Base-by-base conservation (phyloP, 768 basidiomycete genomes). In the Mrakia blollopis region DNA sequence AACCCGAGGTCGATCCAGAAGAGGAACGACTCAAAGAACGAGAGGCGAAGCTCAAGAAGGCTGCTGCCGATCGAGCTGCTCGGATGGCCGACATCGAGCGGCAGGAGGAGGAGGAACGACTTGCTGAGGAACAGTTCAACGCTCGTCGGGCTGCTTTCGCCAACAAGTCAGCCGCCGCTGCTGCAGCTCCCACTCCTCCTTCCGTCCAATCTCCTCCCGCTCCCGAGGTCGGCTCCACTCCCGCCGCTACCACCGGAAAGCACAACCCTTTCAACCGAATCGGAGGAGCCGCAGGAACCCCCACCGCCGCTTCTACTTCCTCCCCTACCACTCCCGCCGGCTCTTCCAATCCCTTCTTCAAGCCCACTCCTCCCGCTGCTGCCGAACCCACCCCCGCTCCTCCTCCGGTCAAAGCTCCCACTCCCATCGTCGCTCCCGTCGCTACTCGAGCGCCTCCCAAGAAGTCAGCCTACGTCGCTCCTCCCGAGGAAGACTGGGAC, bases 401-500 rank as follows among this genome's bases (percentile, higher is more conserved):
- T 37, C 37, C 63, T 7, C 84, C 86, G 2, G 81, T 82, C 35
- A 78, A 78, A n/a, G 72, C 79, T 1, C 71, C 80, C 21, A 35
- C 81, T 61, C 62, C 75, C n/a, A 82, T 57, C 73, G 82, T 37
- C 8, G 80, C 82, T 3, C 73, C 80, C 0, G 41, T 76, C 16
- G 79, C 80, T n/a, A n/a, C n/a, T 11, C 76, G 80, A 30, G 74
- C 81, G 25, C 81, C 84, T 72, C 68, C 81, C 32, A 88, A 86
- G 81, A 88, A 88, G 78, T 88, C 91, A 0, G 77, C 79, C 23
- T 77, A 78, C 50, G 85, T 85, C 2, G 88, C 90, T 2, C 84
- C 87, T 10, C 83, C 88, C 0, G 90, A 86, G 44, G 90, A 91
- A 2, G 92, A 93, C 70, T 95, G 93, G 93, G 93, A 91, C 74